Percentiles rank a stretch among this genome's conserved stretches.
These are phyloP conservation scores for Scopulariopsis brevicaulis DNA, from an alignment of 2,329 filamentous ascomycete genomes.

Conservation along the genomic window DNA sequence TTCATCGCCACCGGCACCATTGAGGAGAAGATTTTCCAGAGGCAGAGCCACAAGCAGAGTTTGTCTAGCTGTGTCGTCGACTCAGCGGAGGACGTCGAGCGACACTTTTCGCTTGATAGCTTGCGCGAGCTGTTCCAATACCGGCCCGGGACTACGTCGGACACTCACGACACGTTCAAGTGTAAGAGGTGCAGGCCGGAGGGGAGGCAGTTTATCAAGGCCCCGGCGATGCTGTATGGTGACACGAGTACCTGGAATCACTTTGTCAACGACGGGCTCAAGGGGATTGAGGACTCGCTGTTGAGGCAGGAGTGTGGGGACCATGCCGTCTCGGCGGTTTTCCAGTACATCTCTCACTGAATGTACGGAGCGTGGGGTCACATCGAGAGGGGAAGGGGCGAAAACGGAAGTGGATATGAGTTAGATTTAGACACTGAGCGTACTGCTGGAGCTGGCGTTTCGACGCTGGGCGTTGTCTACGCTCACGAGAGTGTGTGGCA, in stretches of 20 bases:
- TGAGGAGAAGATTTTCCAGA: slow-evolving; percentile 98
- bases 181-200: slow-evolving; percentile 89
- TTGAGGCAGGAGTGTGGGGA: slow-evolving; percentile 75
- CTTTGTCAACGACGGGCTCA: slow-evolving; percentile 71
- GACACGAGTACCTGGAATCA: slow-evolving; percentile 99
- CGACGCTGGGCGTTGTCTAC: neutral
- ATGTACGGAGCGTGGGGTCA: too few relatives aligned
- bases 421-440: neutral
- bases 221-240: slow-evolving; percentile 89
- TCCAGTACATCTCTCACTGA: slow-evolving; percentile 93
- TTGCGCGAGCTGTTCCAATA: slow-evolving; percentile 93
- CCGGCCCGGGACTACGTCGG: slow-evolving; percentile 69
- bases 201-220: slow-evolving; percentile 78
- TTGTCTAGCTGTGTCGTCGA: slow-evolving; percentile 94
- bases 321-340: slow-evolving; percentile 80
- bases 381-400: neutral
- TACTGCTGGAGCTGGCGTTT: neutral
- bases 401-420: neutral
- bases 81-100: slow-evolving; percentile 90
- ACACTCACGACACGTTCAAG: slow-evolving; percentile 98
- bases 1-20: slow-evolving; percentile 98
- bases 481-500: neutral
- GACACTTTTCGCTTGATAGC: slow-evolving; percentile 88
- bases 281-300: slow-evolving; percentile 80
- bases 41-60: slow-evolving; percentile 95